Evolutionary conservation across 202 grass and related monocot species (phyloP).

Genomic region (Eragrostis tef): DNA sequence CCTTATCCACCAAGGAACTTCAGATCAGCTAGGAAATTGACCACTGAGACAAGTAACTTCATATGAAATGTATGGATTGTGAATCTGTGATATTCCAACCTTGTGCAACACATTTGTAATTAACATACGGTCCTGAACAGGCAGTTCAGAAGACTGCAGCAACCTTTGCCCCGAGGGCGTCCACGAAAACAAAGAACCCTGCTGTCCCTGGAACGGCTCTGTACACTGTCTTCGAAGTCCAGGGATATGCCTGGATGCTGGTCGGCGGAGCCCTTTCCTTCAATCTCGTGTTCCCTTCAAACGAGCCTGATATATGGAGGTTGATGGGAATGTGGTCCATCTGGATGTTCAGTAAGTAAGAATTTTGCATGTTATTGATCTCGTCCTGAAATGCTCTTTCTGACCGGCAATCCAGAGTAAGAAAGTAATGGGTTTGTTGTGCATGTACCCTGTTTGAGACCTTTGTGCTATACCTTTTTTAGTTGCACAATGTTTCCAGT

Average conservation of each 20-base stretch:
- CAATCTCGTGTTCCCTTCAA: constrained; percentile 93
- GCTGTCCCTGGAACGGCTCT: constrained; percentile 75
- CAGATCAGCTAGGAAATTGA: neutral
- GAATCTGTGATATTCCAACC: neutral
- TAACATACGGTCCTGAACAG: constrained; percentile 51
- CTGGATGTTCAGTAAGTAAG: constrained; percentile 99
- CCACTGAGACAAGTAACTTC: neutral
- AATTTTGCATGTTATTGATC: constrained; percentile 11
- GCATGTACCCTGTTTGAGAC: neutral
- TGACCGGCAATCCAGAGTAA: neutral
- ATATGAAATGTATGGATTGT: neutral
- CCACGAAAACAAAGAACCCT: constrained; percentile 88
- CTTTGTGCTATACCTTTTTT: neutral
- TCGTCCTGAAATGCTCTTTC: neutral
- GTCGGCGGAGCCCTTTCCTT: constrained; percentile 88
- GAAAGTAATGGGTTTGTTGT: neutral
- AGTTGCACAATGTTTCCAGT: neutral
- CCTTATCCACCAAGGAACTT: neutral
- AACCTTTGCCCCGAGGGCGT: constrained; percentile 92
- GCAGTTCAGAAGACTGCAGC: constrained; percentile 92
- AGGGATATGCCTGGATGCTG: constrained; percentile 83
- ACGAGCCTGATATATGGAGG: constrained; percentile 92
- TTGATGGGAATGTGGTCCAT: constrained; percentile 99
- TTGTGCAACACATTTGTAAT: neutral
- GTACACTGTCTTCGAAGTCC: constrained; percentile 89